Percentiles rank a stretch among this genome's conserved stretches.
phyloP scores from a whole-genome alignment of 2,329 filamentous ascomycete species.

The Trichoderma cornu-damae region DNA sequence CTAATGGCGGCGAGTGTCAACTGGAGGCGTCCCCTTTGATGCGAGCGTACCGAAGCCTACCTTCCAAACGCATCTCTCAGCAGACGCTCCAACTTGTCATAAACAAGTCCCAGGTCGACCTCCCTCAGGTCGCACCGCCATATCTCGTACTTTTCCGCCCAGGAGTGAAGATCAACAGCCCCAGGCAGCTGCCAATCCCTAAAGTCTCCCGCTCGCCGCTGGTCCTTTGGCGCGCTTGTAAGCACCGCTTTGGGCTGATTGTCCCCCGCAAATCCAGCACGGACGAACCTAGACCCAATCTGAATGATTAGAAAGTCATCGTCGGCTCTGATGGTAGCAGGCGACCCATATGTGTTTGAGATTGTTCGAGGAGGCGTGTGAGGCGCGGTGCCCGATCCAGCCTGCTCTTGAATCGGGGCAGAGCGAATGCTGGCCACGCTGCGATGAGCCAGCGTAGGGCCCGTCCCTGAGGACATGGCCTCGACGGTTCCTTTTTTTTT shows the following conservation, averaged over 20 bases:
- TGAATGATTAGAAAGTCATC: conserved; percentile 84
- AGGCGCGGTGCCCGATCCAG: conserved; percentile 42
- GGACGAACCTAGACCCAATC: conserved; percentile 70
- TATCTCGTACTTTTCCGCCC: conserved; percentile 64
- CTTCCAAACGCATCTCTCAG: conserved; percentile 78
- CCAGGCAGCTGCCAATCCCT: conserved; percentile 58
- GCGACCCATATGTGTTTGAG: conserved; percentile 52
- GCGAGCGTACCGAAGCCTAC: conserved; percentile 38
- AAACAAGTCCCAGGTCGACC: conserved; percentile 71
- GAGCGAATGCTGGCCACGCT: conserved; percentile 54
- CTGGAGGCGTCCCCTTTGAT: not conserved
- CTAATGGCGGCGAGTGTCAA: conserved; percentile 33
- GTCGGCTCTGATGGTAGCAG: conserved; percentile 62
- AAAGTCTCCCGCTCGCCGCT: conserved; percentile 76
- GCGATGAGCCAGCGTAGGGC: conserved; percentile 49
- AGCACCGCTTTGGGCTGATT: conserved; percentile 65
- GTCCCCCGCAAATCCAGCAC: conserved; percentile 83
- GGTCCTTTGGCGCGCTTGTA: conserved; percentile 68
- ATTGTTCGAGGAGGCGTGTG: conserved; percentile 56
- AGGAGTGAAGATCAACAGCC: conserved; percentile 45
- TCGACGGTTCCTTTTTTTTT: too few species aligned
- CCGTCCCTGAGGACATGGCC: conserved; percentile 42
- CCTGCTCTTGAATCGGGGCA: conserved; percentile 33
- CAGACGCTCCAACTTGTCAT: conserved; percentile 80
- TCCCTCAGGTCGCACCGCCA: conserved; percentile 72